phyloP scores from a whole-genome alignment of 1,139 yeast species.

The Hyphopichia fennica region DNA sequence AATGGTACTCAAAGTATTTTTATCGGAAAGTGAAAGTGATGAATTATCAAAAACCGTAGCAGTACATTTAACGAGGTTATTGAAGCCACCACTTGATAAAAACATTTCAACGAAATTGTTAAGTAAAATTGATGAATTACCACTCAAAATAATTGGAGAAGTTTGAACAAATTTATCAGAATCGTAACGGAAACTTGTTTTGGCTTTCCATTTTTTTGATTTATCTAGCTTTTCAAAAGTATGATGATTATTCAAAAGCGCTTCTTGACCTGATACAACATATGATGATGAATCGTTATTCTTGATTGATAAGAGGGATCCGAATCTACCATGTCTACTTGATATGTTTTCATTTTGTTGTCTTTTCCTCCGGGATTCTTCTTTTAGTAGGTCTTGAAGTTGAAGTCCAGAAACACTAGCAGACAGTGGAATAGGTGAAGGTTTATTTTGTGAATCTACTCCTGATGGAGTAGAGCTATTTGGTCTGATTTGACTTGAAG shows the following conservation, averaged over 20 bases:
- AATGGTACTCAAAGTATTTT: conserved; percentile 36
- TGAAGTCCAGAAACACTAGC: conserved; percentile 34
- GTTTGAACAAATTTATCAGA: conserved; percentile 39
- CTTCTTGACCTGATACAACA: conserved; percentile 74
- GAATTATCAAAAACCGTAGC: conserved; percentile 38
- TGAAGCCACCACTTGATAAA: conserved; percentile 76
- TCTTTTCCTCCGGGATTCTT: conserved; percentile 57
- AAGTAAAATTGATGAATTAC: conserved; percentile 33
- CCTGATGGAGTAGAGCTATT: neutral
- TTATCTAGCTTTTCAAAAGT: conserved; percentile 63
- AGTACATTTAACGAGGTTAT: conserved; percentile 56
- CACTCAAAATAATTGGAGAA: conserved; percentile 28
- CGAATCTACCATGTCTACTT: conserved; percentile 88
- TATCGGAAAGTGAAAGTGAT: conserved; percentile 19
- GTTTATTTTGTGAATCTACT: conserved; percentile 6
- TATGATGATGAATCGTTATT: conserved; percentile 57
- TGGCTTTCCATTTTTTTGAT: conserved; percentile 63
- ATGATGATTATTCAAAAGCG: conserved; percentile 44
- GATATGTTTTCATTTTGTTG: conserved; percentile 53
- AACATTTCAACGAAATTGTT: conserved; percentile 49
- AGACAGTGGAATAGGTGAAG: conserved; percentile 12
- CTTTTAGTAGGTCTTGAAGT: conserved; percentile 54
- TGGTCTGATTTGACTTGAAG: conserved; percentile 2
- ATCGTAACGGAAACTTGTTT: conserved; percentile 43
- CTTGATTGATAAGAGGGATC: conserved; percentile 72